phyloP scores from a whole-genome alignment of 768 basidiomycete species.

The Candolleomyces aberdarensis region DNA sequence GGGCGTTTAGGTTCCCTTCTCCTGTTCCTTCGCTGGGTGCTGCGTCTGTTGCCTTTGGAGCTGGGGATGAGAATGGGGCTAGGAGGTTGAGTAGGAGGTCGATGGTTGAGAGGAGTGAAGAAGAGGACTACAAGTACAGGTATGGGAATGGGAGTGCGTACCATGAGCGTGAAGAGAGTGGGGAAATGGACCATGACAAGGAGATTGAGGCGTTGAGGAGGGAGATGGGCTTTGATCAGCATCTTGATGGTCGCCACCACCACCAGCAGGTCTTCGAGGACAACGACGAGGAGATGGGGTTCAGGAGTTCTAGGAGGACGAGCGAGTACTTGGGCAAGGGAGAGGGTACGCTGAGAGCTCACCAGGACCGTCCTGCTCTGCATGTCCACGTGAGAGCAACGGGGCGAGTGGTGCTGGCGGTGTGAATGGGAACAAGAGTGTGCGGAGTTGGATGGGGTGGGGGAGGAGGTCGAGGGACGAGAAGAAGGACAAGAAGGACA shows the following conservation, averaged over 20 bases:
- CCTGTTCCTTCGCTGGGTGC: background rate
- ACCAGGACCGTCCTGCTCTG: background rate
- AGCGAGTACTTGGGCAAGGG: background rate
- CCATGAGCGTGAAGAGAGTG: background rate
- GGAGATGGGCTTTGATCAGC: background rate
- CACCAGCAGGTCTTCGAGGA: background rate
- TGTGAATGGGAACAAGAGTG: background rate
- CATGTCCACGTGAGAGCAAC: background rate
- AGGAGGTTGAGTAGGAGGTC: background rate
- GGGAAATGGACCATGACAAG: background rate
- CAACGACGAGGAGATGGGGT: background rate
- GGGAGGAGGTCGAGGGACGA: background rate
- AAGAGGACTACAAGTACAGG: background rate
- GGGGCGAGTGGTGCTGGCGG: background rate
- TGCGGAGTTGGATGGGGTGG: background rate
- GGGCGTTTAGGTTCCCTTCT: background rate
- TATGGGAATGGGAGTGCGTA: background rate
- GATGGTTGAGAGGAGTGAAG: background rate
- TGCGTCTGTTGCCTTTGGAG: background rate
- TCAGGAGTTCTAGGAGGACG: background rate
- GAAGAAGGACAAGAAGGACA: constrained; percentile 1
- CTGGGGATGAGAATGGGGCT: too few species aligned
- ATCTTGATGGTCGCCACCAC: too few species aligned
- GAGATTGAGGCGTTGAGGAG: background rate
- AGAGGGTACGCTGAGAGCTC: background rate